Percentiles rank a stretch among this genome's conserved stretches.
Evolutionary conservation across 208 protist species (phyloP).

Genomic region (Acanthamoeba royreba): DNA sequence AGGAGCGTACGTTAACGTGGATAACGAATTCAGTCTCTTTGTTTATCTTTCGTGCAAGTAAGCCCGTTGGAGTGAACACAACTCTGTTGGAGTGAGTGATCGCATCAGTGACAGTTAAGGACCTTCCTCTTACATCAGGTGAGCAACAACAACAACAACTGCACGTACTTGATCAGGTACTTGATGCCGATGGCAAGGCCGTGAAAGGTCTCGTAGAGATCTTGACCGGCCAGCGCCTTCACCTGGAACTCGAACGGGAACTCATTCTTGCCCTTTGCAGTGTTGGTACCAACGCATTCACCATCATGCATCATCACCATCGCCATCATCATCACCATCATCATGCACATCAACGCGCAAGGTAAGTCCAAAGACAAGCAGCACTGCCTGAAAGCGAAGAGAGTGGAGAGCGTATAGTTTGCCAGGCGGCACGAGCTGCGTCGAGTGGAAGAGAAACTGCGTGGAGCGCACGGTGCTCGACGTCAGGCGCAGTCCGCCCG

Average conservation of each 20-base stretch:
- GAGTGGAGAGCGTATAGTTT: background rate
- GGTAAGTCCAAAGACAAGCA: no score
- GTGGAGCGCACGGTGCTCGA: background rate
- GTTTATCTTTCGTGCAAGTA: background rate
- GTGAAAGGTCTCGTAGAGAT: slow-evolving; percentile 1
- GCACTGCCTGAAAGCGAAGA: no score
- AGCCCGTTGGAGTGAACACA: background rate
- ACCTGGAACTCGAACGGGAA: background rate
- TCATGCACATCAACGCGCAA: background rate
- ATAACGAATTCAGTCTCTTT: background rate
- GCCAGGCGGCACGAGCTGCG: background rate
- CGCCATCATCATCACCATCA: background rate
- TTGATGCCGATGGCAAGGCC: background rate
- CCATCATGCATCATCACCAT: background rate
- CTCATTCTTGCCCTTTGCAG: background rate
- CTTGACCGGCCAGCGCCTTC: background rate
- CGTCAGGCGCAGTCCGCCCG: background rate
- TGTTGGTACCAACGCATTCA: background rate
- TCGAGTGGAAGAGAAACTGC: background rate
- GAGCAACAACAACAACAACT: background rate
- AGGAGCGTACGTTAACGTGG: background rate
- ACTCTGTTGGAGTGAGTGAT: no score
- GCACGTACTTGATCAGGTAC: background rate
- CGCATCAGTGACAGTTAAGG: no score
- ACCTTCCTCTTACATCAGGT: no score